A percentile compares a stretch with the other conserved stretches of the same genome.
Conservation (phyloP, 2,329 filamentous ascomycete genomes). For the Phoma sp. region DNA sequence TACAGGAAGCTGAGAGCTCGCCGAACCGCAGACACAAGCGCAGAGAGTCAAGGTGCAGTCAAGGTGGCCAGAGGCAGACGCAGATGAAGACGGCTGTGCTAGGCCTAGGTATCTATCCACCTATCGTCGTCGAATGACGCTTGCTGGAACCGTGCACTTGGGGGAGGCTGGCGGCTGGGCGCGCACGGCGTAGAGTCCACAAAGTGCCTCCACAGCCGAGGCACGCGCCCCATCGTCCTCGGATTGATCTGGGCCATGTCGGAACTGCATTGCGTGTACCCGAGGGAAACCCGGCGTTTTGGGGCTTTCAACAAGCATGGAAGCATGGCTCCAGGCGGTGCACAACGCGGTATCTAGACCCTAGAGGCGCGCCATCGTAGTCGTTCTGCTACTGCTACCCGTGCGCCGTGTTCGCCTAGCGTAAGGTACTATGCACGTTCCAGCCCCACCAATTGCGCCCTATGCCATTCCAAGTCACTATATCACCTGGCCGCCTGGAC, state of each 20-base stretch:
- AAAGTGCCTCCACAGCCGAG: conserved; percentile 11
- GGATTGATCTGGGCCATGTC: neutral
- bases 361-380: neutral
- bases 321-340: neutral
- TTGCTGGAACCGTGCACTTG: conserved; percentile 12
- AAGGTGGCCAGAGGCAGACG: conserved; percentile 13
- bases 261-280: neutral
- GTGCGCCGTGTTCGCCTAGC: neutral
- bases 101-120: neutral
- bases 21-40: neutral
- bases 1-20: conserved; percentile 1
- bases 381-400: neutral
- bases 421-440: neutral
- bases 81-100: conserved; percentile 12
- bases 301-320: neutral
- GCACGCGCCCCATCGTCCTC: conserved; percentile 11
- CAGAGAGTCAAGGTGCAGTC: conserved; percentile 10
- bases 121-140: conserved; percentile 19
- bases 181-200: conserved; percentile 2
- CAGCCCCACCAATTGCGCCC: conserved; percentile 18
- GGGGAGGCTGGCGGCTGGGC: conserved; percentile 7
- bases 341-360: neutral
- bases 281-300: no score
- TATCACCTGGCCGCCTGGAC: conserved; percentile 3
- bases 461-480: conserved; percentile 20